Evolutionary conservation across 1,139 yeast genomes (phyloP), one percentile per base, ranked within the genome.

Genomic region (Pichia sp.): DNA sequence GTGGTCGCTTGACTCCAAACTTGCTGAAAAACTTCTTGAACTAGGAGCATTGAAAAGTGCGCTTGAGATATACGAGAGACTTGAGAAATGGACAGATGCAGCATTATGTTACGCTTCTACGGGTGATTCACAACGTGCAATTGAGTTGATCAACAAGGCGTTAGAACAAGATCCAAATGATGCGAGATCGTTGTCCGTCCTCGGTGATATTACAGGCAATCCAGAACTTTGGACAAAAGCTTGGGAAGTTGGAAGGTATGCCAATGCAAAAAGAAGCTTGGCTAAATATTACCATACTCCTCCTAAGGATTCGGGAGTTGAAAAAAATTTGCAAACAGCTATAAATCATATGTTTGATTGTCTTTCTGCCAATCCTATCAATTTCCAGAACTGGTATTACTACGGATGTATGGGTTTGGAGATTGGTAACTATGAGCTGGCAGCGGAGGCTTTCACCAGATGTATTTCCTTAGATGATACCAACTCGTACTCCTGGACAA

Each of bases 321-420:
- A 62, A 4, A 71, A 74, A 43, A 69, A 86, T 47, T 49, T 79
- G 13, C 68, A 58, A 9, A 51, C 63, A 33, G 82, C 91, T 0
- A 69, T 86, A 38, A 60, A 62, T 30, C 85, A 87, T 53, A 70
- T 87, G 64, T 72, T 74, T 49, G 94, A 86, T 32, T 77, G 94
- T 11, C 66, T 91, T 42, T 65, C 69, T 18, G 75, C 76, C 14
- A 81, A 81, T 52, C 94, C 96, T n/a, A 64, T 86, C 39, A 77
- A 72, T 49, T 76, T 72, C 50, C 84, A 82, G 22, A 84, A 93
- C 31, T 88, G 97, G 96, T 91, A 78, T 56, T 74, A 87, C 50
- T 88, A 88, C 52, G 97, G 98, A 5, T 85, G 96, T 52, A 69
- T 88, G 40, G 96, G 94, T 0, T 64, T 93, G 34, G 96, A 87